phyloP scores from a whole-genome alignment of 306 rosid genomes.

The Prinsepia uniflora region DNA sequence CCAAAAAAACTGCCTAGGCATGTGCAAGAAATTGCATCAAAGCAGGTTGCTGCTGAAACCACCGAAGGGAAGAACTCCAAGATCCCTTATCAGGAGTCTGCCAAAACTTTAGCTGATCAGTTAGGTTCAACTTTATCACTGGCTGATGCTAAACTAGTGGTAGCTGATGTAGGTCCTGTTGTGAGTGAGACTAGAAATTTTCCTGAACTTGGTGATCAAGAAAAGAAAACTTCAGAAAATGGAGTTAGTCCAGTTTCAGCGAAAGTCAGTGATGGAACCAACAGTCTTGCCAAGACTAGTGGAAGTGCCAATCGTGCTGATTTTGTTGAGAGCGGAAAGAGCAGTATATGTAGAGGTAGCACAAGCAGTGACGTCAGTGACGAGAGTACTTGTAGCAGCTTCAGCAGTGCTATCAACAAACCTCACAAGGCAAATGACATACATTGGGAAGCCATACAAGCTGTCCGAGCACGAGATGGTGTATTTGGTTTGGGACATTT shows the following conservation, averaged over 20 bases:
- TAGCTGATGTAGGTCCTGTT: not conserved
- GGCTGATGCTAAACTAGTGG: slow-evolving; percentile 30
- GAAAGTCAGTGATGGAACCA: slow-evolving; percentile 35
- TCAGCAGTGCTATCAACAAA: slow-evolving; percentile 46
- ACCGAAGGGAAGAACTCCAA: slow-evolving; percentile 12
- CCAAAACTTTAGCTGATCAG: slow-evolving; percentile 27
- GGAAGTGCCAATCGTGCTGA: slow-evolving; percentile 37
- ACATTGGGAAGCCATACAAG: slow-evolving; percentile 55
- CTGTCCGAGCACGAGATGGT: slow-evolving; percentile 41
- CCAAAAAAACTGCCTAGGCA: slow-evolving; percentile 27
- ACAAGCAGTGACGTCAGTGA: slow-evolving; percentile 53
- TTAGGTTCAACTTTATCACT: slow-evolving; percentile 29
- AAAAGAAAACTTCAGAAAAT: slow-evolving; percentile 26
- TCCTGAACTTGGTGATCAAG: slow-evolving; percentile 24
- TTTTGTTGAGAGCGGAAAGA: slow-evolving; percentile 50
- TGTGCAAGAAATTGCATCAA: slow-evolving; percentile 20
- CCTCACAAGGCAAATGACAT: slow-evolving; percentile 57
- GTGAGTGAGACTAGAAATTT: slow-evolving; percentile 17
- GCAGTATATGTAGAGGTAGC: slow-evolving; percentile 56
- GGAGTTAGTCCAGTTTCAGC: slow-evolving; percentile 26
- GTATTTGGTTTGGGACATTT: slow-evolving; percentile 45
- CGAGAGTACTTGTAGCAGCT: slow-evolving; percentile 56
- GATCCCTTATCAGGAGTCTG: slow-evolving; percentile 19
- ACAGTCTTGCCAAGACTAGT: slow-evolving; percentile 41
- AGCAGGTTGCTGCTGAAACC: slow-evolving; percentile 25